Percentiles rank a stretch among this genome's conserved stretches.
These are phyloP conservation scores for Prosopis cineraria DNA, from an alignment of 306 rosid species.

Conservation along the genomic window DNA sequence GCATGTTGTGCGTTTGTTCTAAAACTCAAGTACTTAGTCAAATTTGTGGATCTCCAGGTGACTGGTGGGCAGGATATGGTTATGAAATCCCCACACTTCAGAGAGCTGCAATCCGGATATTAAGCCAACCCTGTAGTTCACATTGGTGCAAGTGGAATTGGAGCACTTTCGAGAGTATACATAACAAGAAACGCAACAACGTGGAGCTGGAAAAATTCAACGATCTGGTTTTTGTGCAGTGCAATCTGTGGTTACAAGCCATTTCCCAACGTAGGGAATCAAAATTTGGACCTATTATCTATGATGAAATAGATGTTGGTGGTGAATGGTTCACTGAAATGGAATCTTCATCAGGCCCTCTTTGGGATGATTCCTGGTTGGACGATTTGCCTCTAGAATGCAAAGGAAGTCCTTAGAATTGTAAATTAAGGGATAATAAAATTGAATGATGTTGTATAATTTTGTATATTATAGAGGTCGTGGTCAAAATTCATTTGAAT, in stretches of 20 bases:
- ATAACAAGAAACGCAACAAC: conserved; percentile 48
- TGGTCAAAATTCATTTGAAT: neutral
- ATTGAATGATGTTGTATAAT: neutral
- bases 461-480: conserved; percentile 15
- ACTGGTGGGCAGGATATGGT: conserved; percentile 84
- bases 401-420: conserved; percentile 42
- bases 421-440: neutral
- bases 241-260: conserved; percentile 68
- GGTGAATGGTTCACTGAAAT: conserved; percentile 71
- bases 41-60: conserved; percentile 48
- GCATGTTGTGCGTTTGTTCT: neutral
- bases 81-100: conserved; percentile 70
- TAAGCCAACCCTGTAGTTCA: conserved; percentile 75
- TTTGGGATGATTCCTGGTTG: conserved; percentile 70
- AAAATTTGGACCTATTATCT: conserved; percentile 51
- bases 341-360: conserved; percentile 51
- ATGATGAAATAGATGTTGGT: conserved; percentile 61
- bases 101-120: conserved; percentile 63
- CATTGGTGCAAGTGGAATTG: conserved; percentile 71
- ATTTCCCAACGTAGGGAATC: conserved; percentile 43
- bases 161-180: conserved; percentile 57
- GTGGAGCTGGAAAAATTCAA: conserved; percentile 51
- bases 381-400: conserved; percentile 53
- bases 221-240: conserved; percentile 67
- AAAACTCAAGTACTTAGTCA: neutral